Percentiles rank a stretch among this genome's conserved stretches.
Conservation (phyloP, 1,284 basidiomycete species). For the Moesziomyces parantarcticus region DNA sequence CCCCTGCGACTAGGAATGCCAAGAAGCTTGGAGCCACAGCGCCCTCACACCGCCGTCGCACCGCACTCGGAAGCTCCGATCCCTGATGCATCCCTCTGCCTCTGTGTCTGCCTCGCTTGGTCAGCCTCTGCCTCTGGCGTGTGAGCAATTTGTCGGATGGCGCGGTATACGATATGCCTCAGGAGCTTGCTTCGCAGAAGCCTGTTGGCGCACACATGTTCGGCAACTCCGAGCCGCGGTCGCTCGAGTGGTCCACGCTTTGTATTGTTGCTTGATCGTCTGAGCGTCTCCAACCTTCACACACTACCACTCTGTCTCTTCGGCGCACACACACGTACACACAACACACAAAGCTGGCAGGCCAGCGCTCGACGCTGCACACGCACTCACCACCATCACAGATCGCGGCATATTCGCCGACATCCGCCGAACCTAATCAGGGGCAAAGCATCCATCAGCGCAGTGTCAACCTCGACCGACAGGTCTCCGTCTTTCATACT, state of each 20-base stretch:
- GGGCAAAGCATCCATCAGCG: not conserved
- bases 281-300: not conserved
- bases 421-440: not conserved
- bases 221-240: not conserved
- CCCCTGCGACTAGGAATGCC: constrained; percentile 15
- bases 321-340: not conserved
- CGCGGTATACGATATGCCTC: not conserved
- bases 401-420: not conserved
- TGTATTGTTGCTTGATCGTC: not conserved
- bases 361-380: no score
- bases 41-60: not conserved
- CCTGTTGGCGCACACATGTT: not conserved
- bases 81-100: not conserved
- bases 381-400: not conserved
- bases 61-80: not conserved
- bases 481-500: no score
- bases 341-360: no score
- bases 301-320: not conserved
- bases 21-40: constrained; percentile 29
- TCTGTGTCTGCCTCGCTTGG: not conserved
- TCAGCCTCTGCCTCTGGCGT: not conserved
- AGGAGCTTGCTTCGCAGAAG: not conserved
- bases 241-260: not conserved
- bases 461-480: not conserved
- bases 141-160: not conserved